Evolutionary conservation across 768 basidiomycete species (phyloP), one percentile per base, ranked within the genome.

Genomic region (Russula dissimulans): DNA sequence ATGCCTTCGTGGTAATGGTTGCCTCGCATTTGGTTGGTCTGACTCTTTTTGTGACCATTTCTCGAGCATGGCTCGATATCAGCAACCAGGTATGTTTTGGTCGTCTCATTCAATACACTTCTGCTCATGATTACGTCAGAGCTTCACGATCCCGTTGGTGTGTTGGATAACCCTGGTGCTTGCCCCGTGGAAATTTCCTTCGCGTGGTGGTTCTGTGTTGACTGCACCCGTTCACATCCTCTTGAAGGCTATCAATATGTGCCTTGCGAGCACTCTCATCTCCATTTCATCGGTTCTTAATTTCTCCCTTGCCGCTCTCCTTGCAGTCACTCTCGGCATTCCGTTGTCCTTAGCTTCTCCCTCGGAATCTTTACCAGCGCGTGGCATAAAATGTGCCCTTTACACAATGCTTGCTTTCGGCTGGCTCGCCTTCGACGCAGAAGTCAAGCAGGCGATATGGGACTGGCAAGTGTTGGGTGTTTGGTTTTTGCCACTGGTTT

Each of bases 281-380:
- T 93, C 85, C 22, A 83, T 91, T 41, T 85, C 84, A 32, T 87
- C 91, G 15, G 85, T 97, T 60, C 83, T 97, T 70, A 97, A 97
- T 71, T 95, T 95, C 73, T 92, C 91, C 8, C 84, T 97, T 18
- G 90, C 95, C 0, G 83, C 86, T 22, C 69, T 78, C 22, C 77
- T 95, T 17, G 82, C 88, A 0, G 69, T 87, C 31, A 66, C 81
- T 9, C 77, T 92, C 17, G 83, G 85, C 8, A 44, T 86, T 10
- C 87, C 91, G 0, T 77, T 92, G n/a, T 60, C 74, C 15, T 72
- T 81, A 26, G 57, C 79, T 9, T 72, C 77, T 12, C 72, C 76
- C 7, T 66, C 77, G 1, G 68, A 71, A 26, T 53, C 66, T 56
- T 1, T 66, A 56, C 41, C 63, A 57, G 9, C 62, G 56, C 47